These are phyloP conservation scores for Obba rivulosa DNA, from an alignment of 768 basidiomycete genomes.

Conservation along the genomic window DNA sequence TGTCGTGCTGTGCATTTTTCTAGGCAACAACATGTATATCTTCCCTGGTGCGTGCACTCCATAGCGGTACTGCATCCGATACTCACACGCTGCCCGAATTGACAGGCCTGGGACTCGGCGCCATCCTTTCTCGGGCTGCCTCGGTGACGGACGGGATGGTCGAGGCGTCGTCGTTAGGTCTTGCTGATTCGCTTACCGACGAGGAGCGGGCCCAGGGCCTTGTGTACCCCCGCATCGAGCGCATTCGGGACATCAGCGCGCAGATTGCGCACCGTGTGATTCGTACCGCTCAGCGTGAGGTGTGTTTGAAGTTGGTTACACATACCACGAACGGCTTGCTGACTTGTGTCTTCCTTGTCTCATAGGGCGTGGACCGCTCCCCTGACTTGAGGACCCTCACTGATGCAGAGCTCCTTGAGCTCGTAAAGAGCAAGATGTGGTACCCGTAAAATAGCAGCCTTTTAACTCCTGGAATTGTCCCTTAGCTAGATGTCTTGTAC, in stretches of 20 bases:
- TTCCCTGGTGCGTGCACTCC: constrained; percentile 46
- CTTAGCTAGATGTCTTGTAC: neutral
- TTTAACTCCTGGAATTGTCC: neutral
- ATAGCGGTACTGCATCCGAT: neutral
- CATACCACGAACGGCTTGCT: neutral
- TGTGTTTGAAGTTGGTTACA: constrained; percentile 26
- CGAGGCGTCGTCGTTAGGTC: constrained; percentile 77
- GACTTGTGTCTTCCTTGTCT: too few species aligned
- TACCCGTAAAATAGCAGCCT: constrained; percentile 34
- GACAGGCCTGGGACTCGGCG: constrained; percentile 70
- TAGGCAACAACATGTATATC: constrained; percentile 87
- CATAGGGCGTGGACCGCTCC: constrained; percentile 18
- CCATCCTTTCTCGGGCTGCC: constrained; percentile 63
- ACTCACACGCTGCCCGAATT: neutral
- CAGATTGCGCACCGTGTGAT: constrained; percentile 72
- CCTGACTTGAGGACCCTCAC: constrained; percentile 47
- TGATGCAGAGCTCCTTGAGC: constrained; percentile 49
- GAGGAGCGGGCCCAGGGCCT: constrained; percentile 65
- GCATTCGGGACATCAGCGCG: constrained; percentile 82
- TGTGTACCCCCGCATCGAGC: constrained; percentile 78
- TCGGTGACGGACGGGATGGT: constrained; percentile 84
- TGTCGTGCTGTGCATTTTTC: neutral
- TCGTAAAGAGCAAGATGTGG: constrained; percentile 71
- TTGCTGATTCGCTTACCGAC: constrained; percentile 64
- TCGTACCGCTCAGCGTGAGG: constrained; percentile 72